Conservation (phyloP, 1,284 basidiomycete genomes). For the Cryptococcus maquisensis region DNA sequence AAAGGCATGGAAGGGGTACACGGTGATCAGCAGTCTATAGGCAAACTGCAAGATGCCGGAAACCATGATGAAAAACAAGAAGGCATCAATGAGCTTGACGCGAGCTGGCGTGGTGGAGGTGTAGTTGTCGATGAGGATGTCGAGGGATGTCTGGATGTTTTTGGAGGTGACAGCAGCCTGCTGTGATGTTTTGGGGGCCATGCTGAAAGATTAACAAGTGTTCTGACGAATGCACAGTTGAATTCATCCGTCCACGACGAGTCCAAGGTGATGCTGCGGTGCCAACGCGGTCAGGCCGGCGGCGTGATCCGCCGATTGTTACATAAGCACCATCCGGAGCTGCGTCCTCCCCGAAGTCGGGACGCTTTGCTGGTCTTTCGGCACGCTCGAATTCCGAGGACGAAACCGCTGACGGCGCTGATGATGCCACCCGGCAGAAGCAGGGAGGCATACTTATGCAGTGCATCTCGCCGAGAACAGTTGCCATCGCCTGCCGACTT, state of each 20-base stretch:
- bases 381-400: background rate
- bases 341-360: background rate
- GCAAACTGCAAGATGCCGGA: conserved; percentile 85
- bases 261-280: background rate
- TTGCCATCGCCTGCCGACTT: background rate
- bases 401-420: too few relatives aligned
- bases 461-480: background rate
- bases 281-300: background rate
- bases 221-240: background rate
- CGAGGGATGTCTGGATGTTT: conserved; percentile 49
- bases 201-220: background rate
- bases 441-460: too few relatives aligned
- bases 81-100: conserved; percentile 89
- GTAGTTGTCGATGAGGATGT: conserved; percentile 73
- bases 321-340: background rate
- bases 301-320: background rate
- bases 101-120: conserved; percentile 68
- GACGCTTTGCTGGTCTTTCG: background rate
- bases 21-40: conserved; percentile 86
- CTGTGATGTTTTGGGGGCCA: background rate
- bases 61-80: conserved; percentile 87
- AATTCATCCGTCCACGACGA: background rate
- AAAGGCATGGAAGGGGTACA: conserved; percentile 97
- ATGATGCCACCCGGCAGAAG: too few relatives aligned
- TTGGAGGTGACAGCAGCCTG: background rate